phyloP scores from a whole-genome alignment of 169 alveolate genomes.

The Fabrea salina region DNA sequence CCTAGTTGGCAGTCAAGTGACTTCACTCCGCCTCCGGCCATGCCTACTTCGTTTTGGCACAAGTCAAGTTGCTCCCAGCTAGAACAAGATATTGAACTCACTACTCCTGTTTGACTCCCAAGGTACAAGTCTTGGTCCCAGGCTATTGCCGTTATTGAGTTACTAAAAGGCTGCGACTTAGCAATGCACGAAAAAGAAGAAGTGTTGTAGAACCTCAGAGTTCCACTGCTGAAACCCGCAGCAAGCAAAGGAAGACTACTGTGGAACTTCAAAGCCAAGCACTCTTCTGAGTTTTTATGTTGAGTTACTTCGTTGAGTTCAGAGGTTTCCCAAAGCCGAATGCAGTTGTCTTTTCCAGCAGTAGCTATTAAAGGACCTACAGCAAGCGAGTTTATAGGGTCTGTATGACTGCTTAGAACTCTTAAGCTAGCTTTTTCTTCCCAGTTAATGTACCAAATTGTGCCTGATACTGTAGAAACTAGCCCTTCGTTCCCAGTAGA shows the following conservation, averaged over 20 bases:
- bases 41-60: background rate
- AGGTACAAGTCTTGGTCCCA: background rate
- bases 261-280: background rate
- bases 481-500: constrained; percentile 46
- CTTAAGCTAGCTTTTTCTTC: constrained; percentile 38
- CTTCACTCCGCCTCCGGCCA: background rate
- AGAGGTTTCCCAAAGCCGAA: background rate
- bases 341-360: background rate
- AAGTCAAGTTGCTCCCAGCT: background rate
- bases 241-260: background rate
- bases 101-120: background rate
- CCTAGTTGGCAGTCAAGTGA: background rate
- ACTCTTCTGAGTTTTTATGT: background rate
- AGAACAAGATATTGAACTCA: background rate
- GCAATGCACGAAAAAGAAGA: too few species aligned
- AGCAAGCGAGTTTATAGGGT: background rate
- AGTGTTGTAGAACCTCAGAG: background rate
- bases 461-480: constrained; percentile 41
- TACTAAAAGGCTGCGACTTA: background rate
- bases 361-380: background rate
- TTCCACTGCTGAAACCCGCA: background rate
- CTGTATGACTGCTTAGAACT: constrained; percentile 11
- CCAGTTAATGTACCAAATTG: constrained; percentile 57
- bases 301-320: background rate
- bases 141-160: background rate